phyloP scores from a whole-genome alignment of 352 stramenopile genomes.

The Globisporangium nodosum region DNA sequence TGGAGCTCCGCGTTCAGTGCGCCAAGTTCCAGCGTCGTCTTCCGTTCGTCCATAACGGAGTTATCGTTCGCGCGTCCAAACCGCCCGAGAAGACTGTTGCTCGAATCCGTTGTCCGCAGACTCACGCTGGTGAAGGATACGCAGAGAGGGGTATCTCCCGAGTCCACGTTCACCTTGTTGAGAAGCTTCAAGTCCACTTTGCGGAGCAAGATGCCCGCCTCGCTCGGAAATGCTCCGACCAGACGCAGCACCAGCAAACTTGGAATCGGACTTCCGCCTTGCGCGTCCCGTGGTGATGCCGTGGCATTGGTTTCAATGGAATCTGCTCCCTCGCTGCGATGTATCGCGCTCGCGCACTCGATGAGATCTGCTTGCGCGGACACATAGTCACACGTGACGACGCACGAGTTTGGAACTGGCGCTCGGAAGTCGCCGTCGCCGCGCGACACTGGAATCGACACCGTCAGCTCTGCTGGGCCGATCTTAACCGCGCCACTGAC shows the following conservation, averaged over 20 bases:
- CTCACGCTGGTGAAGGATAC: not conserved
- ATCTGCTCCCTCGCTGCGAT: not conserved
- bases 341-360: not conserved
- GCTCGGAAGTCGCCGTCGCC: slow-evolving; percentile 9
- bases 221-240: slow-evolving; percentile 5
- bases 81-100: slow-evolving; percentile 1
- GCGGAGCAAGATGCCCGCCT: slow-evolving; percentile 5
- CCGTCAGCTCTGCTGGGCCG: slow-evolving; percentile 21
- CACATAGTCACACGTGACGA: slow-evolving; percentile 4
- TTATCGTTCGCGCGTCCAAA: not conserved
- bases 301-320: not conserved
- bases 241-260: slow-evolving; percentile 11
- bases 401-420: slow-evolving; percentile 15
- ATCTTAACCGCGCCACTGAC: slow-evolving; percentile 11
- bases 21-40: slow-evolving; percentile 4
- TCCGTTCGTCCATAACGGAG: slow-evolving; percentile 1
- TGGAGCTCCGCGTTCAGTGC: slow-evolving; percentile 1
- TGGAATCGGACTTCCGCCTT: not conserved
- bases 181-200: slow-evolving; percentile 8
- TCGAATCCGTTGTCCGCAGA: slow-evolving; percentile 4
- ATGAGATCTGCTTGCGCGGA: not conserved
- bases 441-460: slow-evolving; percentile 19
- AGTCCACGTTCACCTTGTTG: not conserved
- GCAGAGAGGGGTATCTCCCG: not conserved
- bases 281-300: not conserved